A percentile compares a stretch with the other conserved stretches of the same genome.
phyloP scores from a whole-genome alignment of 192 early-diverging fungal species.

The Backusella tuberculispora region DNA sequence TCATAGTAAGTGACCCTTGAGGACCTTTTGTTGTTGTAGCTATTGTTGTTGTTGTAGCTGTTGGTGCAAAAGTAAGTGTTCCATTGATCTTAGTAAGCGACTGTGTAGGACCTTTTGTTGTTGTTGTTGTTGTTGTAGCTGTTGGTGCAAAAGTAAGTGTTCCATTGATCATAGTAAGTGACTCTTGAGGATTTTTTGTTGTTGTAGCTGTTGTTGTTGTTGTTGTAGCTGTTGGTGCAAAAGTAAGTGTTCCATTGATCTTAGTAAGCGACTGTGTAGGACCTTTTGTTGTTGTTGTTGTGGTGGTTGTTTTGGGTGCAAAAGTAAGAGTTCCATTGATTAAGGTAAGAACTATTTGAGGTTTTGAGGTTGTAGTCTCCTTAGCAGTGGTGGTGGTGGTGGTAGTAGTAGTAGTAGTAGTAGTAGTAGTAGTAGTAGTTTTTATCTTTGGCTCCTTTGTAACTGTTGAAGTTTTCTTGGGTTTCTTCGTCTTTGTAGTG shows the following conservation, averaged over 20 bases:
- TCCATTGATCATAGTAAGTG: neutral
- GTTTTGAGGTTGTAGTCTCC: neutral
- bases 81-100: neutral
- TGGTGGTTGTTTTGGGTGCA: neutral
- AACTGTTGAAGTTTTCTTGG: neutral
- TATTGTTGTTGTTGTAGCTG: neutral
- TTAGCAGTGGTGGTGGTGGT: constrained; percentile 12
- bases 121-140: neutral
- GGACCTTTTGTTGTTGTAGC: neutral
- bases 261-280: neutral
- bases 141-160: neutral
- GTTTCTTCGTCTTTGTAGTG: neutral
- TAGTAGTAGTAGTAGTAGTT: constrained; percentile 13
- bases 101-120: neutral
- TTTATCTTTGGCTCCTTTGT: neutral
- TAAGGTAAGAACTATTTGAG: neutral
- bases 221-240: neutral
- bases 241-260: neutral
- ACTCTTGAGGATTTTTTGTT: neutral
- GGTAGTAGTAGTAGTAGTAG: neutral
- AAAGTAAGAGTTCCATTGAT: neutral
- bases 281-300: constrained; percentile 3
- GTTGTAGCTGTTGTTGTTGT: constrained; percentile 10
- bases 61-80: neutral
- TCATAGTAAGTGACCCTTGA: neutral